These are phyloP conservation scores for Aspergillus terreus DNA, from an alignment of 2,329 filamentous ascomycete genomes.

Conservation along the genomic window DNA sequence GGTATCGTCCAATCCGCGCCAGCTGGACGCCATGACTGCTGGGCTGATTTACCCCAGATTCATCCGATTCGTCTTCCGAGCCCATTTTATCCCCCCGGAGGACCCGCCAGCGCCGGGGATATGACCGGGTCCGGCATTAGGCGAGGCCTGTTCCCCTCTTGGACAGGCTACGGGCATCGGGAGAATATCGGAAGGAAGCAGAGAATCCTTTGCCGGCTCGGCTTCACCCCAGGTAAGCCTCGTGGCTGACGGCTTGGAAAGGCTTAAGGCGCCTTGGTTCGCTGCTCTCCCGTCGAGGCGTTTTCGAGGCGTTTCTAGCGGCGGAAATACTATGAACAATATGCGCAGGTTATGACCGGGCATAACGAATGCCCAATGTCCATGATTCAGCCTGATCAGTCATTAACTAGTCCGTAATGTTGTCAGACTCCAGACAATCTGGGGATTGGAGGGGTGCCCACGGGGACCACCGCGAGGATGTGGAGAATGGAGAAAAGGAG, in stretches of 20 bases:
- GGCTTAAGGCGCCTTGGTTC: background rate
- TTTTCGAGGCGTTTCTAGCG: background rate
- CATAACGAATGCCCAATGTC: too few relatives aligned
- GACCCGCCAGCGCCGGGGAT: constrained; percentile 2
- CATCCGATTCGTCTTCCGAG: background rate
- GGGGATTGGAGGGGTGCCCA: too few relatives aligned
- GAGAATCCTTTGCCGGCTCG: background rate
- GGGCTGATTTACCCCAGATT: constrained; percentile 9
- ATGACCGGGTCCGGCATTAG: background rate
- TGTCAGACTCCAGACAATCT: too few relatives aligned
- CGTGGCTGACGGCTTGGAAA: constrained; percentile 4
- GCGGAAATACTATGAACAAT: background rate
- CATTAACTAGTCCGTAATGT: too few relatives aligned
- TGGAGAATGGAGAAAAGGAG: too few relatives aligned
- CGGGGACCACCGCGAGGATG: too few relatives aligned
- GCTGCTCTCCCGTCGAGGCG: background rate
- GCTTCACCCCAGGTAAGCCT: constrained; percentile 1
- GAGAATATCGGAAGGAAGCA: background rate
- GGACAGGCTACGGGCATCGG: background rate
- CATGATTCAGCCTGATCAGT: too few relatives aligned
- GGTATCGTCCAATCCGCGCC: background rate
- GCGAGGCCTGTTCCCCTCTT: background rate
- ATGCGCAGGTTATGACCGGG: too few relatives aligned
- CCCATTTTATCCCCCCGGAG: constrained; percentile 7
- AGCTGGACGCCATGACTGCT: background rate